Evolutionary conservation across 2,329 filamentous ascomycete species (phyloP).

Genomic region (Calonectria montana): DNA sequence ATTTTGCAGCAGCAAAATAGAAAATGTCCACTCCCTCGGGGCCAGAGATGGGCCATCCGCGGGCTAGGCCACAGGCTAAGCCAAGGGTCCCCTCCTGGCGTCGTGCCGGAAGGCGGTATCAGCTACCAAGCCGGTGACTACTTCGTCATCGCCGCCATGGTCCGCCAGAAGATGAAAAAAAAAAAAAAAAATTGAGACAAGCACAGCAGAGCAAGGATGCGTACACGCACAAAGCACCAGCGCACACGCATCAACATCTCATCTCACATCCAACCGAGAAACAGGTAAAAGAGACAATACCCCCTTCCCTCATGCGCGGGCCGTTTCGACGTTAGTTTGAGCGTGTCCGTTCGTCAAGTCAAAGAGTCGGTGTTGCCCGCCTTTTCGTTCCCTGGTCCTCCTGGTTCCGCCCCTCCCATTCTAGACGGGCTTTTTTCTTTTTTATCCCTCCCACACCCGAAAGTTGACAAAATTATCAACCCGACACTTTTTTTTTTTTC

Average conservation of each 20-base stretch:
- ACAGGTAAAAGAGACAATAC: constrained; percentile 22
- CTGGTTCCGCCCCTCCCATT: constrained; percentile 36
- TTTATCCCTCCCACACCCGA: constrained; percentile 44
- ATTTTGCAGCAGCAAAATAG: constrained; percentile 29
- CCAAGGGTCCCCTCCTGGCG: constrained; percentile 18
- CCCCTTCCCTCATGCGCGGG: constrained; percentile 26
- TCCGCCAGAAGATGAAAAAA: constrained; percentile 10
- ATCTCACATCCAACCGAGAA: constrained; percentile 9
- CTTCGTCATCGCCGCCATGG: constrained; percentile 20
- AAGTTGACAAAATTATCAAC: constrained; percentile 45
- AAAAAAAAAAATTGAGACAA: constrained; percentile 6
- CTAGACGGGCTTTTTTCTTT: constrained; percentile 36
- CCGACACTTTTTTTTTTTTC: constrained; percentile 42
- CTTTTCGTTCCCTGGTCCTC: constrained; percentile 29
- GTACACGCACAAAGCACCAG: constrained; percentile 8
- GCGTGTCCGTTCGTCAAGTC: constrained; percentile 19
- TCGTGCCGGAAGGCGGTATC: constrained; percentile 21
- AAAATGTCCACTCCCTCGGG: constrained; percentile 31
- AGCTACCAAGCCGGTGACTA: constrained; percentile 21
- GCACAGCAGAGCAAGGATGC: constrained; percentile 2
- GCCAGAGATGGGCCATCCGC: constrained; percentile 14
- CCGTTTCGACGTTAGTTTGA: constrained; percentile 16
- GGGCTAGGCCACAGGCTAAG: constrained; percentile 8
- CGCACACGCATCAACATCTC: constrained; percentile 13
- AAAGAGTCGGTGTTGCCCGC: constrained; percentile 24